Evolutionary conservation across 2,329 filamentous ascomycete species (phyloP).

Genomic region (Pezicula neosporulosa): DNA sequence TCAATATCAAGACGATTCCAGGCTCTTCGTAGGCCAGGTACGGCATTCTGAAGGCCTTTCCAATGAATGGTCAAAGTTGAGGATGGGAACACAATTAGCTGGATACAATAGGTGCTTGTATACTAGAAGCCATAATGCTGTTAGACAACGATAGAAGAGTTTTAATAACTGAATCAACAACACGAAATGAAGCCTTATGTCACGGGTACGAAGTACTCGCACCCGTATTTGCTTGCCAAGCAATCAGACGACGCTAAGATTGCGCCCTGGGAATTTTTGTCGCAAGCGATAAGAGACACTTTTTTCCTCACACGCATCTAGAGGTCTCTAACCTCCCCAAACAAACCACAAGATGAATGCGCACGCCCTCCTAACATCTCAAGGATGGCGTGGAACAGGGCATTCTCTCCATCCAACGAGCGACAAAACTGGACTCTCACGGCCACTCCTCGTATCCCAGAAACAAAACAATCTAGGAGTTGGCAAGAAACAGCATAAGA

Average conservation of each 20-base stretch:
- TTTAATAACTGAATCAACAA: too few relatives aligned
- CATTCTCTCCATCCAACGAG: conserved; percentile 78
- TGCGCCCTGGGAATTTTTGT: not conserved
- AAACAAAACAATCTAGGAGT: conserved; percentile 80
- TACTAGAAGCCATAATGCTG: not conserved
- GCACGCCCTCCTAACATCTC: conserved; percentile 73
- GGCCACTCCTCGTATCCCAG: conserved; percentile 77
- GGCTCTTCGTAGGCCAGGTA: conserved; percentile 60
- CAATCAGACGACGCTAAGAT: not conserved
- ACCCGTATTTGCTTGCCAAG: not conserved
- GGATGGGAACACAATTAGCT: not conserved
- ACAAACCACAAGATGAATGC: conserved; percentile 64
- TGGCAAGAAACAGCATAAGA: conserved; percentile 65
- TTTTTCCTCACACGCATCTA: not conserved
- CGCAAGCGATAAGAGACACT: not conserved
- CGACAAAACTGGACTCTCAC: conserved; percentile 73
- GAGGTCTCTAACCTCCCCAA: not conserved
- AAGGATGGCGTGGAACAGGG: conserved; percentile 88
- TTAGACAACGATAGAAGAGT: too few relatives aligned
- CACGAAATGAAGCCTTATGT: too few relatives aligned
- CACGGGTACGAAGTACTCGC: too few relatives aligned
- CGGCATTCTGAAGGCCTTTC: conserved; percentile 11
- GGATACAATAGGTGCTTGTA: not conserved
- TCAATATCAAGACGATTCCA: conserved; percentile 53
- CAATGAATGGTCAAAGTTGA: conserved; percentile 1